Conservation (phyloP, 2,329 filamentous ascomycete genomes). For the Biscogniauxia marginata region DNA sequence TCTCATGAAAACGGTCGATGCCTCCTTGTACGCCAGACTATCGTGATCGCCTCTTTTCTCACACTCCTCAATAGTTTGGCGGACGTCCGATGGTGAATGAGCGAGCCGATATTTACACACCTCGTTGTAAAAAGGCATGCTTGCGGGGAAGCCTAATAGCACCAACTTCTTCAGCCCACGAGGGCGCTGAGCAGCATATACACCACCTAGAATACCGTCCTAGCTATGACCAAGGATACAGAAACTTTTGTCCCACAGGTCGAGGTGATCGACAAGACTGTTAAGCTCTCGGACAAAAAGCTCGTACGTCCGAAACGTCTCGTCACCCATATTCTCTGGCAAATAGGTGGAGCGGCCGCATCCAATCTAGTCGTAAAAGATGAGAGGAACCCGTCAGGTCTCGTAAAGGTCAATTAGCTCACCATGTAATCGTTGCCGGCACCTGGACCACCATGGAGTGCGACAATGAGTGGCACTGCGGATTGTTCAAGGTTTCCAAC, state of each 20-base stretch:
- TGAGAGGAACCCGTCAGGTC: neutral
- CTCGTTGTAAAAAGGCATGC: neutral
- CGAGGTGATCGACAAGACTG: neutral
- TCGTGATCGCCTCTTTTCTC: slow-evolving; percentile 9
- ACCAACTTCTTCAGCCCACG: neutral
- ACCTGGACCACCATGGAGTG: neutral
- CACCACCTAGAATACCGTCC: neutral
- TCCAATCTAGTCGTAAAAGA: slow-evolving; percentile 2
- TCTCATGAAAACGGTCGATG: slow-evolving; percentile 6
- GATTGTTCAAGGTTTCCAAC: neutral
- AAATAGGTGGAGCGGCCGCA: slow-evolving; percentile 2
- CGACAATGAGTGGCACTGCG: neutral
- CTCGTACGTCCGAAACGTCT: neutral
- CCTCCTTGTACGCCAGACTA: slow-evolving; percentile 14
- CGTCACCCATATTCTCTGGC: neutral
- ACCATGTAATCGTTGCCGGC: neutral
- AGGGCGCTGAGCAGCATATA: neutral
- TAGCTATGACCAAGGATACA: slow-evolving; percentile 1
- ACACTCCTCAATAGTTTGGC: slow-evolving; percentile 12
- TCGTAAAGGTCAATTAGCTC: neutral
- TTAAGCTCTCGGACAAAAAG: neutral
- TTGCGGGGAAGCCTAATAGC: neutral
- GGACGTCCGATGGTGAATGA: slow-evolving; percentile 4
- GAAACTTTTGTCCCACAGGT: neutral
- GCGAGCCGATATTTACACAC: neutral